These are phyloP conservation scores for Eutypella sp. DNA, from an alignment of 2,329 filamentous ascomycete genomes.

Conservation along the genomic window DNA sequence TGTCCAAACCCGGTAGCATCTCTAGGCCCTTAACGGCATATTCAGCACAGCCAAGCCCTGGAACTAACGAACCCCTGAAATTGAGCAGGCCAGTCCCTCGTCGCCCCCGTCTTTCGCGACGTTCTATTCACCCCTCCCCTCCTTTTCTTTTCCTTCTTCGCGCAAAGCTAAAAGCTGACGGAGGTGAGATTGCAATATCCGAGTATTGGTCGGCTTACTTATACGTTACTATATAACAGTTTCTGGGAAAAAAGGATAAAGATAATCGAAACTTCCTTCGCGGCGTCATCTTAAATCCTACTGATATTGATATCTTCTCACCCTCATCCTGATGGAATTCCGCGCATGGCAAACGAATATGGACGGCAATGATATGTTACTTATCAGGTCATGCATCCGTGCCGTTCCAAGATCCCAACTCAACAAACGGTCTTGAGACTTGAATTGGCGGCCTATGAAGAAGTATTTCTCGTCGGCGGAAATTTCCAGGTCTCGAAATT, in stretches of 20 bases:
- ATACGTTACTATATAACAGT: too few species aligned
- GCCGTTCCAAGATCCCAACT: background rate
- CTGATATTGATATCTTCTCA: background rate
- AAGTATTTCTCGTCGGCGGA: too few species aligned
- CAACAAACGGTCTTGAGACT: background rate
- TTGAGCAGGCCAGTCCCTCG: background rate
- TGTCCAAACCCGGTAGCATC: constrained; percentile 12
- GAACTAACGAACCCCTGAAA: constrained; percentile 7
- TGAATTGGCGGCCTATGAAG: too few species aligned
- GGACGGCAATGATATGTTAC: background rate
- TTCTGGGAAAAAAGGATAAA: too few species aligned
- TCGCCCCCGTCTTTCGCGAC: background rate
- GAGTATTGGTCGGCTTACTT: too few species aligned
- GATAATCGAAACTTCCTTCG: too few species aligned
- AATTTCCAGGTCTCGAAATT: too few species aligned
- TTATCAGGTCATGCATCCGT: background rate
- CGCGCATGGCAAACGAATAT: background rate
- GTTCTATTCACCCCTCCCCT: background rate
- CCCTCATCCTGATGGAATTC: background rate
- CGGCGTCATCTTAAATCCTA: too few species aligned
- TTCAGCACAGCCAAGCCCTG: too few species aligned
- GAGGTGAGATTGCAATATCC: background rate
- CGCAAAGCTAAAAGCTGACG: background rate
- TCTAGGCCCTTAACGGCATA: too few species aligned
- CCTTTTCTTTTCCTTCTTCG: too few species aligned